phyloP scores from a whole-genome alignment of 1,139 yeast genomes.

The Pichia sp. region DNA sequence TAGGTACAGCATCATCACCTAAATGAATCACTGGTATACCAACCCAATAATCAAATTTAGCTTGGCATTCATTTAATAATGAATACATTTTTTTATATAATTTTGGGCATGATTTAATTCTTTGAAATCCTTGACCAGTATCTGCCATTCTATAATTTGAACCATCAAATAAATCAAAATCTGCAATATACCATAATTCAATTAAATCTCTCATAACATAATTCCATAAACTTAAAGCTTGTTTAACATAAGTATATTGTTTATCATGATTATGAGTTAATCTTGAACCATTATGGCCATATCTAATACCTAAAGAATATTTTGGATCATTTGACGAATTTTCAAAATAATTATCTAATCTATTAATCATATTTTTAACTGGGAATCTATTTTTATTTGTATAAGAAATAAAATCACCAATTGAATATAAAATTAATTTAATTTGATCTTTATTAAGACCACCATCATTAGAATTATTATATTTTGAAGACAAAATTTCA shows the following conservation, averaged over 20 bases:
- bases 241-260: conserved; percentile 64
- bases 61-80: conserved; percentile 55
- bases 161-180: conserved; percentile 53
- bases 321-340: conserved; percentile 29
- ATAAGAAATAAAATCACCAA: conserved; percentile 69
- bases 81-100: conserved; percentile 63
- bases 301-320: conserved; percentile 54
- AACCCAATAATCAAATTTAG: conserved; percentile 59
- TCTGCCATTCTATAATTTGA: conserved; percentile 50
- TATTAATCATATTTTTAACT: conserved; percentile 49
- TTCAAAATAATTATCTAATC: conserved; percentile 46
- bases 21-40: conserved; percentile 72
- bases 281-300: conserved; percentile 61
- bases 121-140: conserved; percentile 72
- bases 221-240: conserved; percentile 66
- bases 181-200: conserved; percentile 66
- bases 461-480: conserved; percentile 32
- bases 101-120: conserved; percentile 64
- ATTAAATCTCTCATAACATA: conserved; percentile 69
- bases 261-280: conserved; percentile 63
- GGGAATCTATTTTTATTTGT: conserved; percentile 63
- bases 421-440: conserved; percentile 60
- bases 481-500: conserved; percentile 46
- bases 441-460: conserved; percentile 51
- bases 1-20: conserved; percentile 76